Percentiles rank a stretch among this genome's conserved stretches.
phyloP scores from a whole-genome alignment of 768 basidiomycete genomes.

The Termitomyces sp. region DNA sequence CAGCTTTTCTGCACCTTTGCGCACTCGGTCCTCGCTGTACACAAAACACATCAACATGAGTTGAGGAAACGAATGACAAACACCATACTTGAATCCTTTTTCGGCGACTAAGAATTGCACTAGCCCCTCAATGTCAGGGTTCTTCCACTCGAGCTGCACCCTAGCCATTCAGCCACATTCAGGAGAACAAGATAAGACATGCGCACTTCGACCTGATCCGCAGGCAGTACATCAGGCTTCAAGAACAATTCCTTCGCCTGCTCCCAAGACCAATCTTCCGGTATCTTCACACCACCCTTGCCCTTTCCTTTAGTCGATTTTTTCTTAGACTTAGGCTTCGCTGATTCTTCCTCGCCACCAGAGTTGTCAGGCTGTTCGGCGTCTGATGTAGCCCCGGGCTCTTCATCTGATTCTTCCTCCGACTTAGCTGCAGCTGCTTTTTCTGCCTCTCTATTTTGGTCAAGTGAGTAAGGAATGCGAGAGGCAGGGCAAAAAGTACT shows the following conservation, averaged over 20 bases:
- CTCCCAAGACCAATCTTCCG: slow-evolving; percentile 97
- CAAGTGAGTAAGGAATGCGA: background rate
- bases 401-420: slow-evolving; percentile 24
- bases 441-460: slow-evolving; percentile 32
- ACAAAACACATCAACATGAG: slow-evolving; percentile 1
- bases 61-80: background rate
- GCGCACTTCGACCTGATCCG: slow-evolving; percentile 75
- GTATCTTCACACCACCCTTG: slow-evolving; percentile 74
- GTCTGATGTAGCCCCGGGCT: slow-evolving; percentile 40
- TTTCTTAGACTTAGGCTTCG: slow-evolving; percentile 32
- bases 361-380: slow-evolving; percentile 32
- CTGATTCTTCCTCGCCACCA: slow-evolving; percentile 20
- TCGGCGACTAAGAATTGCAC: slow-evolving; percentile 90
- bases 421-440: slow-evolving; percentile 30
- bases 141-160: slow-evolving; percentile 85
- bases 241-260: slow-evolving; percentile 88
- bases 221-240: slow-evolving; percentile 85
- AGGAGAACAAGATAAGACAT: background rate
- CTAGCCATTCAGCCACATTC: background rate
- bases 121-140: slow-evolving; percentile 88
- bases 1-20: slow-evolving; percentile 92
- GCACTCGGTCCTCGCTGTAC: slow-evolving; percentile 90
- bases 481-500: slow-evolving; percentile 33
- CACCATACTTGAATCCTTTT: slow-evolving; percentile 88
- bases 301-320: slow-evolving; percentile 45